Percentiles rank a stretch among this genome's conserved stretches.
Evolutionary conservation across 2,329 filamentous ascomycete genomes (phyloP).

Genomic region (Paramyrothecium sp.): DNA sequence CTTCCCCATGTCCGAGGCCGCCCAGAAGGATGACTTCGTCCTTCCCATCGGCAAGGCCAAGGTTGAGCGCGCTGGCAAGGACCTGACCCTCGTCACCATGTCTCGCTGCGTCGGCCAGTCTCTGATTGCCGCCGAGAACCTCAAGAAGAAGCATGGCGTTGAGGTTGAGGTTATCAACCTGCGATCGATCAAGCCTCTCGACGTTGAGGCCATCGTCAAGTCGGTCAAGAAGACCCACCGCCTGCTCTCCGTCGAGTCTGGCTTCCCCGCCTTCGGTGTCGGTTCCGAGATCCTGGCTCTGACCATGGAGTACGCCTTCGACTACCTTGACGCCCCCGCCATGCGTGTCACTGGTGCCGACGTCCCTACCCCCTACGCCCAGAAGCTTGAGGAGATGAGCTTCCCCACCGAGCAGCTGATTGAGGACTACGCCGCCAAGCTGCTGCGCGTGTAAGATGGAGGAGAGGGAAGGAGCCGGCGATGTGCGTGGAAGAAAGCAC

Average conservation of each 20-base stretch:
- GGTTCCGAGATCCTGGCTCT: constrained; percentile 89
- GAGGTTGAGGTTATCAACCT: constrained; percentile 98
- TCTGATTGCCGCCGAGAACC: constrained; percentile 80
- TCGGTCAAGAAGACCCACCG: constrained; percentile 98
- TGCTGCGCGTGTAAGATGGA: constrained; percentile 68
- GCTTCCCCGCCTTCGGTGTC: constrained; percentile 94
- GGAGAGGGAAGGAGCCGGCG: constrained; percentile 2
- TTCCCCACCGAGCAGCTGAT: constrained; percentile 93
- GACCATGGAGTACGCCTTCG: constrained; percentile 96
- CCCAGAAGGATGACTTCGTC: constrained; percentile 95
- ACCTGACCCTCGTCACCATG: constrained; percentile 91
- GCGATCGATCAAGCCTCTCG: constrained; percentile 93
- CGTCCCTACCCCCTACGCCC: constrained; percentile 93
- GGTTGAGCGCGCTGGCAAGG: constrained; percentile 94
- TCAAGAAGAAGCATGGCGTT: constrained; percentile 95
- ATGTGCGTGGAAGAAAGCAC: not conserved
- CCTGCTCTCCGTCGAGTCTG: constrained; percentile 89
- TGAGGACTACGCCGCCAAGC: constrained; percentile 83
- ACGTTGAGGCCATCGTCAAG: constrained; percentile 91
- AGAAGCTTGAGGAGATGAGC: constrained; percentile 88
- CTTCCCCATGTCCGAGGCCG: constrained; percentile 97
- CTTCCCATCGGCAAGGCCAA: constrained; percentile 98
- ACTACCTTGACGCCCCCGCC: constrained; percentile 93
- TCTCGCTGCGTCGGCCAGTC: constrained; percentile 95
- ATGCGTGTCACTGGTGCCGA: constrained; percentile 95